Percentiles rank a stretch among this genome's conserved stretches.
Conservation (phyloP, 2,329 filamentous ascomycete species). For the Alternaria longipes region DNA sequence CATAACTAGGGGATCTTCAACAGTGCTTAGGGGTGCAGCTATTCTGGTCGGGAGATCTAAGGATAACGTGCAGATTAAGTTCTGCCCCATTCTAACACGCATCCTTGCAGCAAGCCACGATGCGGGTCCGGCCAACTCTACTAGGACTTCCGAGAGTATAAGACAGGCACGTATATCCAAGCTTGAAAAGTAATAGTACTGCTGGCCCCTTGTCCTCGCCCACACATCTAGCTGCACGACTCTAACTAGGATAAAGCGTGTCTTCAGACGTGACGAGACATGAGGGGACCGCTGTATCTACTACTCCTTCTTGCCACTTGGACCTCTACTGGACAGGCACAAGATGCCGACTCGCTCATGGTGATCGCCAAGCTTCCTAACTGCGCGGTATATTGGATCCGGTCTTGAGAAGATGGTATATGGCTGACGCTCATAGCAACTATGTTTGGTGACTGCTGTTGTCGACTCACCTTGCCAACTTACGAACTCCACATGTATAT, state of each 20-base stretch:
- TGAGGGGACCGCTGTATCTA: neutral
- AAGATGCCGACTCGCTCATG: neutral
- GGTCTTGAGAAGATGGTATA: neutral
- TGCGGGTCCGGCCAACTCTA: neutral
- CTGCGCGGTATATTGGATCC: slow-evolving; percentile 13
- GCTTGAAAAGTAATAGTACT: too few relatives aligned
- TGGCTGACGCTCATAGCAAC: slow-evolving; percentile 13
- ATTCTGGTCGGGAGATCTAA: neutral
- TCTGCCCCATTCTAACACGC: neutral
- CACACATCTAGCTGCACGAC: neutral
- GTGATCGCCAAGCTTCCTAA: slow-evolving; percentile 5
- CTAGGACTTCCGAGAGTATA: neutral
- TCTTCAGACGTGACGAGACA: neutral
- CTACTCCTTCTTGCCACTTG: neutral
- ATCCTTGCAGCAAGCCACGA: neutral
- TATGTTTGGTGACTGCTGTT: slow-evolving; percentile 23
- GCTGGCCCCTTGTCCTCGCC: neutral
- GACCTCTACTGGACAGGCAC: neutral
- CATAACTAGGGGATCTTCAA: neutral
- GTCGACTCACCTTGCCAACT: slow-evolving; percentile 17
- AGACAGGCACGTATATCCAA: neutral
- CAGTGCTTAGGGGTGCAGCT: neutral
- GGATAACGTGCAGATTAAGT: neutral
- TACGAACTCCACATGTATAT: slow-evolving; percentile 25
- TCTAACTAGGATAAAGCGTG: neutral